These are phyloP conservation scores for Phytophthora sojae DNA, from an alignment of 352 stramenopile species.

Conservation along the genomic window DNA sequence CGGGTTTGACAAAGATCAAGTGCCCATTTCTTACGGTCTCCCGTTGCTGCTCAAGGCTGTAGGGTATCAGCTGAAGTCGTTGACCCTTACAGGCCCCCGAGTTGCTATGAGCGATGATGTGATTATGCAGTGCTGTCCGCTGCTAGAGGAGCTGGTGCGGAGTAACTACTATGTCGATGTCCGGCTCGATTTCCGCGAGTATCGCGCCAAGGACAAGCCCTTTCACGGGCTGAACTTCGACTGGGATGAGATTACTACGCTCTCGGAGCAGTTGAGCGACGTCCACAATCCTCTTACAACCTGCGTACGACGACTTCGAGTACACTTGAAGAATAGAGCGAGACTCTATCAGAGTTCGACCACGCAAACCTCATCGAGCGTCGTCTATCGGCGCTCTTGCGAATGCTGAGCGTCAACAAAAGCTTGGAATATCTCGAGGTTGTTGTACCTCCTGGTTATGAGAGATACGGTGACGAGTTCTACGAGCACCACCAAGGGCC, in stretches of 20 bases:
- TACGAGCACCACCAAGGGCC: too few species aligned
- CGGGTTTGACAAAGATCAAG: background rate
- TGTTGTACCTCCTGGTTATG: too few species aligned
- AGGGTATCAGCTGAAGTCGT: background rate
- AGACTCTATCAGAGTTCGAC: too few species aligned
- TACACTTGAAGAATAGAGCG: too few species aligned
- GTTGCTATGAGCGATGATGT: background rate
- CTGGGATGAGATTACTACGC: background rate
- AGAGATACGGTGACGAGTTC: too few species aligned
- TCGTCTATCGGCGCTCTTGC: too few species aligned
- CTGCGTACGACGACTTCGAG: too few species aligned
- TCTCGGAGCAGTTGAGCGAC: background rate
- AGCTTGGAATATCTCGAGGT: too few species aligned
- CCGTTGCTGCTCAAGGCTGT: too few species aligned
- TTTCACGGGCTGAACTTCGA: background rate
- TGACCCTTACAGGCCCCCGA: background rate
- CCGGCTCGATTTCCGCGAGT: background rate
- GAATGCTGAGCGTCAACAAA: too few species aligned
- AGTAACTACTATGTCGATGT: background rate
- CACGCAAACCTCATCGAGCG: too few species aligned
- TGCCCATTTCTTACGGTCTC: too few species aligned
- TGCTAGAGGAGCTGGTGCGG: background rate
- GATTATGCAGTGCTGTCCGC: background rate
- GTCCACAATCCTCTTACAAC: background rate
- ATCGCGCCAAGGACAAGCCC: background rate